Evolutionary conservation across 768 basidiomycete species (phyloP).

Genomic region (Mycena belliarum): DNA sequence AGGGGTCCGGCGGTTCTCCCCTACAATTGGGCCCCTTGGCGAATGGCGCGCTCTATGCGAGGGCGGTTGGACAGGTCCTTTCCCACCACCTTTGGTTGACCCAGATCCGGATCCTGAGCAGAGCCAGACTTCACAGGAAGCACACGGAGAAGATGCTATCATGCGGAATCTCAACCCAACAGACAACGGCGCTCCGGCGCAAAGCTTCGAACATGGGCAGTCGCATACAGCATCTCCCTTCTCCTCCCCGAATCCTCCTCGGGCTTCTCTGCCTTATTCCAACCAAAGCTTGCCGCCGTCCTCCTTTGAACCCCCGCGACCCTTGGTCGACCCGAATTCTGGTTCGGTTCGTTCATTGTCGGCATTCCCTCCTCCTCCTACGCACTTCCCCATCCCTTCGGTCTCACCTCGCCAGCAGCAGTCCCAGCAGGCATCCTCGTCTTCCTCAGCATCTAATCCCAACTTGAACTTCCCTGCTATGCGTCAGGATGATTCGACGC

Average conservation of each 20-base stretch:
- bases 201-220: constrained; percentile 12
- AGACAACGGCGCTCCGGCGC: background rate
- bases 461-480: constrained; percentile 25
- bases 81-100: constrained; percentile 47
- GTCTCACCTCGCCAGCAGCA: constrained; percentile 42
- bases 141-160: background rate
- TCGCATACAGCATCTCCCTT: constrained; percentile 12
- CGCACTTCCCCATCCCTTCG: constrained; percentile 69
- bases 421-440: constrained; percentile 17
- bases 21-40: constrained; percentile 67
- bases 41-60: constrained; percentile 78
- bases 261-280: constrained; percentile 10
- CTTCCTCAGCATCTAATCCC: constrained; percentile 28
- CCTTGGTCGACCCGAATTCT: constrained; percentile 41
- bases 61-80: constrained; percentile 63
- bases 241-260: constrained; percentile 14
- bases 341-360: constrained; percentile 69
- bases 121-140: constrained; percentile 3
- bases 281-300: constrained; percentile 26
- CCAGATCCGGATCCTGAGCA: constrained; percentile 20
- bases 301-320: constrained; percentile 38
- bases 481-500: constrained; percentile 26
- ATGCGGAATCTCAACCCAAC: constrained; percentile 16
- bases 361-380: constrained; percentile 73
- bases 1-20: constrained; percentile 65